These are phyloP conservation scores for Neonectria ditissima DNA, from an alignment of 2,329 filamentous ascomycete species.

Conservation along the genomic window DNA sequence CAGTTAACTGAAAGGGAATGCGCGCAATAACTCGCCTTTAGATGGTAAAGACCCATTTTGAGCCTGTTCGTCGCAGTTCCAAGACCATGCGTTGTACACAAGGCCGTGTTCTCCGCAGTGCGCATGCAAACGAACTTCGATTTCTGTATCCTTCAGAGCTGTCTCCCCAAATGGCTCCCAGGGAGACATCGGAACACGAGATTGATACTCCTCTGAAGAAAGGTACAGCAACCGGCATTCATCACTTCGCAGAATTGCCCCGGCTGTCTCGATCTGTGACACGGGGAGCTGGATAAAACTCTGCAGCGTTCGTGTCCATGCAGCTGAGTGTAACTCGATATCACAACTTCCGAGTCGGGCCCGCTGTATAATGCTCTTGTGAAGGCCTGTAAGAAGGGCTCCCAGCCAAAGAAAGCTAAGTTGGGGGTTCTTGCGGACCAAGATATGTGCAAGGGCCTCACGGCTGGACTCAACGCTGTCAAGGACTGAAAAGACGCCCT, in stretches of 20 bases:
- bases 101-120: background rate
- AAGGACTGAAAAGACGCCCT: conserved; percentile 11
- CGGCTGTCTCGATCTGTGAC: background rate
- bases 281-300: conserved; percentile 3
- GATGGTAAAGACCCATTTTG: background rate
- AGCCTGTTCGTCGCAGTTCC: background rate
- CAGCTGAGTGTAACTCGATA: conserved; percentile 8
- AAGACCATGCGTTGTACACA: background rate
- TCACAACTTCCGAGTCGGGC: conserved; percentile 1
- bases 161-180: background rate
- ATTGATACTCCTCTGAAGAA: background rate
- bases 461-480: background rate
- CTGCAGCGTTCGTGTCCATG: conserved; percentile 5
- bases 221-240: conserved; percentile 7
- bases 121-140: conserved; percentile 9
- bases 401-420: conserved; percentile 17
- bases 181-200: background rate
- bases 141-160: background rate
- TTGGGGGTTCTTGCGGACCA: conserved; percentile 6
- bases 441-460: conserved; percentile 8
- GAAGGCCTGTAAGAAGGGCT: conserved; percentile 52
- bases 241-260: background rate
- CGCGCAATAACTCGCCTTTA: background rate
- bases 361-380: background rate
- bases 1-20: no score